Base-by-base conservation (phyloP, 805 yeast genomes). In the Yarrowia osloensis region DNA sequence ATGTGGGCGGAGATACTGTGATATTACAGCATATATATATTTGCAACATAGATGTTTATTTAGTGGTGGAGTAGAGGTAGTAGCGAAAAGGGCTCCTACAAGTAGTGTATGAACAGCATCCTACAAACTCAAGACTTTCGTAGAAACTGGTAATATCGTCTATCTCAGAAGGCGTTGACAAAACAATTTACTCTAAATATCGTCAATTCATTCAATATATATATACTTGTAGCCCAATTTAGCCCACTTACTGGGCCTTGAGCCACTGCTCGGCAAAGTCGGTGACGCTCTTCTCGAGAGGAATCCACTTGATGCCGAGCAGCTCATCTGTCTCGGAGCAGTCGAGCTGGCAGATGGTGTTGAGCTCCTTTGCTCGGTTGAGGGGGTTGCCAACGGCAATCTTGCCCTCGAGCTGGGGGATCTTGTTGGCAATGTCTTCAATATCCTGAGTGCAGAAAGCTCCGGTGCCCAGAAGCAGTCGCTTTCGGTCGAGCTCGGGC, bases 401-500 rank as follows among this genome's bases (percentile, higher is more conserved):
- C 29, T 57, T 57, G 6, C 63, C 63, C 19, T 28, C 15, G 13
- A 57, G 19, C 26, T 57, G 24, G 24, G 63, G 49, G 29, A 63
- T 28, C 55, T 67, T 54, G 40, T 67, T 67, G 28, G 72, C 31
- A 40, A 71, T 67, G 19, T 69, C 70, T 17, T 68, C 61, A 33
- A 74, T 44, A 8, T 67, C 52, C 35, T 66, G 69, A 49, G 47
- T 57, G 39, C 68, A 54, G 66, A 46, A 69, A n/a, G 33, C 31
- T 17, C 74, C 73, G 11, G 63, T 57, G 5, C 71, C 70, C 37
- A 65, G 46, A 26, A 73, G 61, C 52, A 74, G 72, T 62, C 71
- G 68, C 24, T 76, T 70, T 68, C 73, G 66, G 21, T 72, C 69
- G 4, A 68, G 50, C 8, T 24, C 21, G 74, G 75, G 61, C 75